Base-by-base conservation (phyloP, 352 stramenopile species). In the Pythium pyrilobum region DNA sequence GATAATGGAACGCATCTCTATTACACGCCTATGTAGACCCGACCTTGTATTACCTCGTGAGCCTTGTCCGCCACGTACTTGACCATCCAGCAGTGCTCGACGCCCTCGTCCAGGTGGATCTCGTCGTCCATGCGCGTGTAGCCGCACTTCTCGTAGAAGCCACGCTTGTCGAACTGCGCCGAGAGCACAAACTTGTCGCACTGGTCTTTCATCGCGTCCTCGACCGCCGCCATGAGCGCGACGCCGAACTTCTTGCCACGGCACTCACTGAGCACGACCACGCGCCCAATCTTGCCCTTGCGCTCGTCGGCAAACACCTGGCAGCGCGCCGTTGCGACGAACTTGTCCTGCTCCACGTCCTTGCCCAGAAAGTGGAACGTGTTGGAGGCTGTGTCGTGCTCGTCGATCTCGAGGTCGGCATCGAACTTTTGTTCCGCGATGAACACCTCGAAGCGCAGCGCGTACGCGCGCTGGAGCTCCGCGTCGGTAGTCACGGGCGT, bases 131-230 rank as follows among this genome's bases (percentile, higher is more conserved):
- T 36, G 48, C 68, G 77, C 28, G 34, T 41, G 62, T 87, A 89
- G 45, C 78, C 78, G 42, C 78, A 87, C 43, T 83, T 83, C 42
- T 81, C 71, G 52, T 89, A 89, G 52, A 89, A 89, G 1, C 49
- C 70, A 32, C 71, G 71, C 54, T 79, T 81, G 61, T 64, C 61
- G 20, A 57, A 68, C 55, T 81, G 71, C 41, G 77, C 59, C 42
- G 66, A 85, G 18, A 88, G 66, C 42, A 64, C 65, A 33, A 76
- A 75, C 29, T 34, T 48, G 28, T 81, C 66, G 29, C 68, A 71
- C 16, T 64, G 56, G 34, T 56, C 51, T 13, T 15, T 43, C 18
- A 83, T 52, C 13, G 59, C 28, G 10, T 47, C 20, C 39, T 86
- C 74, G 13, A 82, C 57, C 2, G 39, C 66, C 6, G 55, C 7